Percentiles rank a stretch among this genome's conserved stretches.
phyloP scores from a whole-genome alignment of 1,284 basidiomycete genomes.

The Filobasidium uniguttulatum region DNA sequence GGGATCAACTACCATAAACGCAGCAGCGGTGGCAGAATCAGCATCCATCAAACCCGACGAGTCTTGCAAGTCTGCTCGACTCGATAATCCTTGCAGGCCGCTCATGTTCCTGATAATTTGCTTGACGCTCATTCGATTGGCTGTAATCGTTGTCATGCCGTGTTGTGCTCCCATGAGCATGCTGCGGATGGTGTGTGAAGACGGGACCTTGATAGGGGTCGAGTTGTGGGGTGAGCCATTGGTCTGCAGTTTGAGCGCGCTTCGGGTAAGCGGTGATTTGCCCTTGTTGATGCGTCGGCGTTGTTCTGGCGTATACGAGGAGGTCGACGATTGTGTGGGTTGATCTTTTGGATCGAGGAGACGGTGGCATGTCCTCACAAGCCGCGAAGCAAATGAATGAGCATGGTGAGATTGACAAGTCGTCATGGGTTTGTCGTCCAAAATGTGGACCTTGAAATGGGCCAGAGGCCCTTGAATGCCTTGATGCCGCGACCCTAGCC shows the following conservation, averaged over 20 bases:
- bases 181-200: constrained; percentile 38
- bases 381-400: neutral
- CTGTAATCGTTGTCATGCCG: constrained; percentile 67
- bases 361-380: neutral
- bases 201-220: constrained; percentile 7
- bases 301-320: too few species aligned
- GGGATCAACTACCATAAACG: constrained; percentile 11
- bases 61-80: constrained; percentile 16
- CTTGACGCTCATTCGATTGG: constrained; percentile 60
- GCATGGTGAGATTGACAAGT: neutral
- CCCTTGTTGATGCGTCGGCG: too few species aligned
- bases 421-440: neutral
- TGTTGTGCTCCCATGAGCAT: constrained; percentile 52
- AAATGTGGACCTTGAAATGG: constrained; percentile 14
- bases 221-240: neutral
- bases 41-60: constrained; percentile 18
- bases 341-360: neutral
- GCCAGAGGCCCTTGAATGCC: constrained; percentile 22
- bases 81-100: constrained; percentile 23
- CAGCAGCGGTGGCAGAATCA: constrained; percentile 16
- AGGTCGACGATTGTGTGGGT: too few species aligned
- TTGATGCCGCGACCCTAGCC: constrained; percentile 29
- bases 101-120: constrained; percentile 52
- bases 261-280: neutral
- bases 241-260: neutral